Conservation (phyloP, 768 basidiomycete species). For the Leucocoprinus sp. region DNA sequence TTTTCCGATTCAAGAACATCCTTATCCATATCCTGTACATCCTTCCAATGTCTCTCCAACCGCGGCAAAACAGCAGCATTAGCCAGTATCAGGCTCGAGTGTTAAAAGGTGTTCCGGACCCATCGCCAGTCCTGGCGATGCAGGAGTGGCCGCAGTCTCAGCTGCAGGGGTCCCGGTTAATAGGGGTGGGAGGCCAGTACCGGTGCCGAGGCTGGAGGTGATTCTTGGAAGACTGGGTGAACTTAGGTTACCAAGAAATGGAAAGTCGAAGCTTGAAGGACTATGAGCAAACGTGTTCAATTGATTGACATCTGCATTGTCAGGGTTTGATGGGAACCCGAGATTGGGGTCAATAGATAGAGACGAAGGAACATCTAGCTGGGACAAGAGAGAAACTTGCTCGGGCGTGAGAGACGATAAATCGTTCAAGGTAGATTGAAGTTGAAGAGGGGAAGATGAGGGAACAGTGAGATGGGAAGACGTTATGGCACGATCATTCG, state of each 20-base stretch:
- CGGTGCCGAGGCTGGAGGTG: no score
- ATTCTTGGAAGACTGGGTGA: neutral
- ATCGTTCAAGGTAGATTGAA: no score
- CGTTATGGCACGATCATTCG: constrained; percentile 16
- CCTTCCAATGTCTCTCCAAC: constrained; percentile 50
- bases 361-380: neutral
- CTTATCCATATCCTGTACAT: constrained; percentile 55
- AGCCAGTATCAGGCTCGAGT: constrained; percentile 11
- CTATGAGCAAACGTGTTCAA: neutral
- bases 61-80: constrained; percentile 23
- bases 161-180: neutral
- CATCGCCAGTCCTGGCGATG: no score
- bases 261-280: neutral
- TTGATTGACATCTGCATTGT: neutral
- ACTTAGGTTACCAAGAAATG: neutral
- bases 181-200: neutral
- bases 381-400: neutral
- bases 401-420: neutral
- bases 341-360: constrained; percentile 11
- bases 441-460: constrained; percentile 11
- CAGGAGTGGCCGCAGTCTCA: neutral
- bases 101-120: neutral
- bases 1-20: constrained; percentile 65
- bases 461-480: constrained; percentile 16
- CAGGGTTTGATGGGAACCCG: neutral